Conservation (phyloP, 106 monocot genomes). For the Ottelia alismoides region DNA sequence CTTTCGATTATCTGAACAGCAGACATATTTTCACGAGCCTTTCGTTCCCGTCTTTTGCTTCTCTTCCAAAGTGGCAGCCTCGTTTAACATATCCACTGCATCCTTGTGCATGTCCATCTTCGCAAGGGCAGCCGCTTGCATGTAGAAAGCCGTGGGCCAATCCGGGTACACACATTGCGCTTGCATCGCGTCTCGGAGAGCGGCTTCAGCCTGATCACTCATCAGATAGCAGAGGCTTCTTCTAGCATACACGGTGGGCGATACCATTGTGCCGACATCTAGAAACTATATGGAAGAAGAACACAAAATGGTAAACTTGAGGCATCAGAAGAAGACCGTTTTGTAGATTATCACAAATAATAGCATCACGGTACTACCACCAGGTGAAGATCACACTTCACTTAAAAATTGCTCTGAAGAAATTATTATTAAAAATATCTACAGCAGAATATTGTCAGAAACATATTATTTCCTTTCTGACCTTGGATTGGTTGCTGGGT, state of each 20-base stretch:
- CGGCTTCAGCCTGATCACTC: slow-evolving; percentile 54
- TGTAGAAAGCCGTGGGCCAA: slow-evolving; percentile 69
- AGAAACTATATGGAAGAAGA: slow-evolving; percentile 29
- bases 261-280: slow-evolving; percentile 59
- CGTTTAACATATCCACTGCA: slow-evolving; percentile 52
- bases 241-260: slow-evolving; percentile 52
- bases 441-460: too few species aligned
- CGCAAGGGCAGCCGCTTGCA: slow-evolving; percentile 56
- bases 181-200: slow-evolving; percentile 66
- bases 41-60: slow-evolving; percentile 32
- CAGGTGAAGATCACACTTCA: too few species aligned
- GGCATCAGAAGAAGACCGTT: too few species aligned
- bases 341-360: too few species aligned
- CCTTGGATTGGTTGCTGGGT: too few species aligned
- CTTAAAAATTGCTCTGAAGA: too few species aligned
- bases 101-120: slow-evolving; percentile 62
- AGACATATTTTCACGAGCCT: slow-evolving; percentile 12
- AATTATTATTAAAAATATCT: too few species aligned
- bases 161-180: slow-evolving; percentile 49
- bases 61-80: slow-evolving; percentile 43
- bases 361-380: too few species aligned
- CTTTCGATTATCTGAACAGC: too few species aligned
- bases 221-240: slow-evolving; percentile 52
- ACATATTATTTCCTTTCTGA: too few species aligned
- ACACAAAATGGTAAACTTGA: too few species aligned